Percentiles rank a stretch among this genome's conserved stretches.
phyloP scores from a whole-genome alignment of 805 yeast genomes.

The Candida broadrunensis region DNA sequence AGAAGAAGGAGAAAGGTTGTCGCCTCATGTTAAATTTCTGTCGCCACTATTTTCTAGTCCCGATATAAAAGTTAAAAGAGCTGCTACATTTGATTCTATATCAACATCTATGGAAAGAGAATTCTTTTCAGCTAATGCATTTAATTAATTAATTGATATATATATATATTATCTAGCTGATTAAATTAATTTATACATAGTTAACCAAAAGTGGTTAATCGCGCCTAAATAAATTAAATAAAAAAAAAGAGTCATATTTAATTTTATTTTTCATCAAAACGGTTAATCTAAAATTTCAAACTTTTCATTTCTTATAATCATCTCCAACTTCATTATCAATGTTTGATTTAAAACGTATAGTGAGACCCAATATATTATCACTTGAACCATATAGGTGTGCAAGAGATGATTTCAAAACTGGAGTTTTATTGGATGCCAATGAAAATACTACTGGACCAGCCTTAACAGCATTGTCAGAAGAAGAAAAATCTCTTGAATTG shows the following conservation, averaged over 20 bases:
- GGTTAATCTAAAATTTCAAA: too few relatives aligned
- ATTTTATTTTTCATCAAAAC: not conserved
- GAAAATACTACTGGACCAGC: slow-evolving; percentile 95
- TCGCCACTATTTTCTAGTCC: too few relatives aligned
- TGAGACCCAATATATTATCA: slow-evolving; percentile 79
- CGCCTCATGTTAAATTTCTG: too few relatives aligned
- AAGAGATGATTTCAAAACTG: slow-evolving; percentile 88
- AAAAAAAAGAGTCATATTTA: not conserved
- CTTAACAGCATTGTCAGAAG: slow-evolving; percentile 38
- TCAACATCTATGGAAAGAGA: too few relatives aligned
- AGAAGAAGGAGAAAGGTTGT: too few relatives aligned
- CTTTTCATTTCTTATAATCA: too few relatives aligned
- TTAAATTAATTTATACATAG: too few relatives aligned
- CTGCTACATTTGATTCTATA: too few relatives aligned
- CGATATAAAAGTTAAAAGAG: too few relatives aligned
- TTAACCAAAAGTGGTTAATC: not conserved
- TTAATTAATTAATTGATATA: too few relatives aligned
- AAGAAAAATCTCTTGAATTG: slow-evolving; percentile 54
- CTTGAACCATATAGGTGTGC: slow-evolving; percentile 96
- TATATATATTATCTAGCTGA: too few relatives aligned
- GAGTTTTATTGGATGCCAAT: slow-evolving; percentile 89
- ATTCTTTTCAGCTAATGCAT: too few relatives aligned
- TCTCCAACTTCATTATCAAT: slow-evolving; percentile 9
- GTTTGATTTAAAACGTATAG: slow-evolving; percentile 56
- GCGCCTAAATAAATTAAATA: not conserved